A percentile compares a stretch with the other conserved stretches of the same genome.
These are phyloP conservation scores for Guyanaporus albipodus DNA, from an alignment of 768 basidiomycete genomes.

Conservation along the genomic window DNA sequence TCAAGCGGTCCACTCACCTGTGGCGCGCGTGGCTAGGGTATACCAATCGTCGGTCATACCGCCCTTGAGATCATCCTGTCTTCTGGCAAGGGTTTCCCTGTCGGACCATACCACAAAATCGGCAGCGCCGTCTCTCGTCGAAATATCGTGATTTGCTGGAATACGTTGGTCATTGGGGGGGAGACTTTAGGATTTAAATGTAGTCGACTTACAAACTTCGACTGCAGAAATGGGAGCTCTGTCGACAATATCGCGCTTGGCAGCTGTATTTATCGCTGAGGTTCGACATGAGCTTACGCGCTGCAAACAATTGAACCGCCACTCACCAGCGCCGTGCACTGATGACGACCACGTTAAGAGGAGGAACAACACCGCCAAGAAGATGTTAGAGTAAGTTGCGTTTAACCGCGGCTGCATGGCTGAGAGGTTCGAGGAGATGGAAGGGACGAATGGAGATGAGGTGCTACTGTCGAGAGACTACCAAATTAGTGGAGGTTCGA, in stretches of 20 bases:
- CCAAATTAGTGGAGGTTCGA: background rate
- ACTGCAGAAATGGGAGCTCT: background rate
- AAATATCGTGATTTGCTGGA: background rate
- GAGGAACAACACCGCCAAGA: background rate
- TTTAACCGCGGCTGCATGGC: slow-evolving; percentile 1
- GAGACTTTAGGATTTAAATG: background rate
- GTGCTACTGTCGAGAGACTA: background rate
- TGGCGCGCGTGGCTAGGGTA: background rate
- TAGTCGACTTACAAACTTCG: slow-evolving; percentile 2
- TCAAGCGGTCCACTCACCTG: background rate
- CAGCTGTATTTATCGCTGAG: slow-evolving; percentile 1
- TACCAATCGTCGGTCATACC: background rate
- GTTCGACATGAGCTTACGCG: background rate
- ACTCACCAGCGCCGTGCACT: slow-evolving; percentile 10
- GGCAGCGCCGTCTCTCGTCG: background rate
- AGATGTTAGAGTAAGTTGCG: background rate
- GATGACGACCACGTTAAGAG: slow-evolving; percentile 5
- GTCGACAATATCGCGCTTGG: background rate
- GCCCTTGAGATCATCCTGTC: background rate
- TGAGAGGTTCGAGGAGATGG: background rate
- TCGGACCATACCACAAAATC: background rate
- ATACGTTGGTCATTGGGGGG: background rate
- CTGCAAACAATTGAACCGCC: background rate
- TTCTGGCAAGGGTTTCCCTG: background rate
- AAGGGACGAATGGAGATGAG: no score